Base-by-base conservation (phyloP, 1,284 basidiomycete species). In the Blastosporella zonata region DNA sequence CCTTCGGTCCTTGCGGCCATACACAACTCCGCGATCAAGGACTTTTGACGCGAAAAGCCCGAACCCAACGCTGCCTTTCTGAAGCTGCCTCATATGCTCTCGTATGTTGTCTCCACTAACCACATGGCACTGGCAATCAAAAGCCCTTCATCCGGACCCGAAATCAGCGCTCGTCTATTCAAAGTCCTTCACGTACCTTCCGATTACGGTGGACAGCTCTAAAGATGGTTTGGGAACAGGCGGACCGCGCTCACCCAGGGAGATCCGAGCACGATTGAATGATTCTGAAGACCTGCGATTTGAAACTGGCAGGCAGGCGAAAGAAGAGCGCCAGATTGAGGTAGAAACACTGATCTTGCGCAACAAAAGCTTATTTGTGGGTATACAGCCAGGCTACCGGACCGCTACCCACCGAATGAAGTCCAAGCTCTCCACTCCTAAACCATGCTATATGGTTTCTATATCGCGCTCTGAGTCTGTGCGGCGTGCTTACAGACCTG, bases 21-120 rank as follows among this genome's bases (percentile, higher is more conserved):
- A 31, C 36, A 25, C 43, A 49, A n/a, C 38, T 44, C 54, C 47
- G 51, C 36, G 46, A 46, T 46, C 46, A 46, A 35, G 27, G 40
- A 15, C 25, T 5, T 29, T 15, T 27, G 9, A 13, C 21, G 25
- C 38, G 37, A 47, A 35, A 45, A 45, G 25, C 28, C 36, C 40
- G 31, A 46, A 9, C 3, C 17, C n/a, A 42, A 15, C 35, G 18
- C 12, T 15, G 25, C 9, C 36, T 37, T 31, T 12, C n/a, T 25
- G 2, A 21, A n/a, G n/a, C 9, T 20, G 29, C 29, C 29, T 25
- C 29, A 27, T 34, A 34, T 43, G 37, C 36, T 31, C 7, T 31
- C 29, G n/a, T n/a, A n/a, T n/a, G n/a, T 13, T 13, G 17, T 42
- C 31, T 42, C 18, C 6, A 42, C 38, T 25, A 9, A 36, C 25